These are phyloP conservation scores for Stachybotrys chlorohalonatus DNA, from an alignment of 2,329 filamentous ascomycete genomes.

Conservation along the genomic window DNA sequence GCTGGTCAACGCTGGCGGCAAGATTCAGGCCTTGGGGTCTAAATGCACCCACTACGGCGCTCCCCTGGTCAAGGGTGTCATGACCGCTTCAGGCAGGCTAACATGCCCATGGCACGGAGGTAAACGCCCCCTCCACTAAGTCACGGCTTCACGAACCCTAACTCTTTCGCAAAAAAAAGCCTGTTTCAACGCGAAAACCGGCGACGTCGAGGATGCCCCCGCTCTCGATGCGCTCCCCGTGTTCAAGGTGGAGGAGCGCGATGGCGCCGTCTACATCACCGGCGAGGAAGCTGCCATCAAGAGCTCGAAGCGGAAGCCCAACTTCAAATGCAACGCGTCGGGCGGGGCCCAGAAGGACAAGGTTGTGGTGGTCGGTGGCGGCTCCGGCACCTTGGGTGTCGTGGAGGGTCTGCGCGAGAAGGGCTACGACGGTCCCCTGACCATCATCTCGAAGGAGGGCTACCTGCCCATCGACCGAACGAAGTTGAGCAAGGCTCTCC, in stretches of 20 bases:
- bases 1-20: constrained; percentile 67
- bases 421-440: constrained; percentile 72
- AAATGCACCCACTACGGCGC: constrained; percentile 92
- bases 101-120: constrained; percentile 97
- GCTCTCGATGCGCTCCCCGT: constrained; percentile 77
- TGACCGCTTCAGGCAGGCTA: constrained; percentile 72
- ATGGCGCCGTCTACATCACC: constrained; percentile 76
- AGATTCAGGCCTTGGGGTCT: constrained; percentile 69
- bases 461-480: constrained; percentile 86
- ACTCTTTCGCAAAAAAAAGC: constrained; percentile 38
- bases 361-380: constrained; percentile 81
- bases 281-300: constrained; percentile 75
- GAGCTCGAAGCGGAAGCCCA: constrained; percentile 61
- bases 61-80: constrained; percentile 75
- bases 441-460: constrained; percentile 75
- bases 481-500: constrained; percentile 88
- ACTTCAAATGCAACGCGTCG: constrained; percentile 56
- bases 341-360: constrained; percentile 45
- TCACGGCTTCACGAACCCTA: background rate
- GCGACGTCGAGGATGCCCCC: constrained; percentile 92
- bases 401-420: constrained; percentile 75
- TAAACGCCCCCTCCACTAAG: constrained; percentile 28
- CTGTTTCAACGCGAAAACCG: constrained; percentile 83
- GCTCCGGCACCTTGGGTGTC: constrained; percentile 73
- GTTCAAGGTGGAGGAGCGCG: constrained; percentile 72